A percentile compares a stretch with the other conserved stretches of the same genome.
Evolutionary conservation across 108 stramenopile genomes (phyloP).

Genomic region (Nitzschia sp.): DNA sequence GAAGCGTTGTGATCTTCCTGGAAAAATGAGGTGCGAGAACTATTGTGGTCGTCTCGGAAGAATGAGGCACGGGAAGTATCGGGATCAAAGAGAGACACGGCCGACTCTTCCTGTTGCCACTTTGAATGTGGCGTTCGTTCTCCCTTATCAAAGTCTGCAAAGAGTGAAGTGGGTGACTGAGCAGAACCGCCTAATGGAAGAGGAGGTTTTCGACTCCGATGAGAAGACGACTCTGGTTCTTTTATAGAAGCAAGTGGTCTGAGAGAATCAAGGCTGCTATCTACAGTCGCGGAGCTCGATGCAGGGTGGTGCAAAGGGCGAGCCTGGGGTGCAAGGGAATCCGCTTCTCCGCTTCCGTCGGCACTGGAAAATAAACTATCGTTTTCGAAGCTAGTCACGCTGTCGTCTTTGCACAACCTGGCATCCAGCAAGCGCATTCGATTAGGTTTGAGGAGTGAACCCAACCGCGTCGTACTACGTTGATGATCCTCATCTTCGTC

Average conservation of each 20-base stretch:
- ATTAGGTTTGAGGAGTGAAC: constrained; percentile 5
- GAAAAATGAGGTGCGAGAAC: too few species aligned
- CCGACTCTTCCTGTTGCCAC: not conserved
- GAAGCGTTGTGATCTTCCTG: not conserved
- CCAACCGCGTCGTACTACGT: not conserved
- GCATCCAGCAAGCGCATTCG: not conserved
- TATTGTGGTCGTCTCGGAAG: constrained; percentile 1
- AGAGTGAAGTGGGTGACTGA: not conserved
- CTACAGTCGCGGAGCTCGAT: not conserved
- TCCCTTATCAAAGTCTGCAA: not conserved
- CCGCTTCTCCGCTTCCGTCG: constrained; percentile 2
- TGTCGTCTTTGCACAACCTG: not conserved
- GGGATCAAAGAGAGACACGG: constrained; percentile 6
- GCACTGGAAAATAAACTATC: not conserved
- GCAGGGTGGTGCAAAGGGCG: not conserved
- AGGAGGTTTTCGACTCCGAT: too few species aligned
- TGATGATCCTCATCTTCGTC: constrained; percentile 1
- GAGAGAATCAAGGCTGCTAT: constrained; percentile 1
- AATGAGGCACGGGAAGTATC: not conserved
- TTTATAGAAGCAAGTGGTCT: not conserved
- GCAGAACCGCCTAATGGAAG: not conserved
- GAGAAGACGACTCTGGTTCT: not conserved
- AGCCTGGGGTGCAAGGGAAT: not conserved
- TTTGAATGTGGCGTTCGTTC: not conserved
- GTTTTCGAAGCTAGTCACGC: not conserved